Base-by-base conservation (phyloP, 2,329 filamentous ascomycete genomes). In the Diaporthe nobilis region DNA sequence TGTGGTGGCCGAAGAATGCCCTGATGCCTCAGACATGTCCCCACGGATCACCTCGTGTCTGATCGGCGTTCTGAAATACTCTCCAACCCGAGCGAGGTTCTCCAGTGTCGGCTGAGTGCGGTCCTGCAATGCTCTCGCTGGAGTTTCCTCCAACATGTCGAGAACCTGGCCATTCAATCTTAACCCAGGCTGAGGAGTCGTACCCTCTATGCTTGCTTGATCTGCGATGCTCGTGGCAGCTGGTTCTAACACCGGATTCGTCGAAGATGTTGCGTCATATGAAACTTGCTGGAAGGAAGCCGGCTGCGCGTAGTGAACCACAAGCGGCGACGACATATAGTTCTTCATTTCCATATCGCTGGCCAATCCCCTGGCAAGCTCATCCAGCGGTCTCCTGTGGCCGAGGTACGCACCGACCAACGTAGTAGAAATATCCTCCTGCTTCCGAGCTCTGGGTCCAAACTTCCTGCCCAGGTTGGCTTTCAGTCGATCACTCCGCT, bases 401-500 rank as follows among this genome's bases (percentile, higher is more conserved):
- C 71, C 71, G 3, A 65, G 58, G 25, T 65, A 73, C 13, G 58
- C 58, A 5, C 71, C 53, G 25, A 73, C 42, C 71, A 73, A 9
- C 4, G 71, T 73, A 2, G 71, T 65, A 8, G 71, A 65, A 0
- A 65, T 73, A 2, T 73, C 71, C 31, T 73, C 47, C 13, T 72
- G 74, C 22, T 61, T 77, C 22, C 78, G 67, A 1, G 72, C 75
- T n/a, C 77, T 73, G 25, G 78, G 65, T 12, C 76, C 77, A 47
- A 82, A 75, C 13, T 70, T 60, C 67, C 71, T 79, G 44, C 20
- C 13, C 22, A 67, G 12, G 6, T 37, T 67, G 20, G 47, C 47
- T 53, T 42, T 70, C 25, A 77, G 53, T 67, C 78, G 77, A 47
- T 80, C 73, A 20, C 77, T 65, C 9, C 72, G 74, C 51, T 78